Evolutionary conservation across 1,284 basidiomycete genomes (phyloP).

Genomic region (Malassezia arunalokei): DNA sequence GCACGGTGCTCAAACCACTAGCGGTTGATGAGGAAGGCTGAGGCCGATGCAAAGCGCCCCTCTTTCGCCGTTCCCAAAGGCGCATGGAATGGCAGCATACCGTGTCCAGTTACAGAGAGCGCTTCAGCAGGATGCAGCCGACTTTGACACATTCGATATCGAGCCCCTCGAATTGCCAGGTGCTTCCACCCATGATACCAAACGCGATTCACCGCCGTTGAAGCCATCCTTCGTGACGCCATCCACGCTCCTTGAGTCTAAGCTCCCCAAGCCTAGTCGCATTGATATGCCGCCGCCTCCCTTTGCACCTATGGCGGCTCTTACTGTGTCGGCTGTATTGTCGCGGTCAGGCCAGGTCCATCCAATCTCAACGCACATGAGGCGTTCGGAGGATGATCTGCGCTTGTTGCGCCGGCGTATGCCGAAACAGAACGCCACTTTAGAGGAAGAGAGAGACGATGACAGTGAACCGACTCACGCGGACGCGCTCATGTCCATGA

Average conservation of each 20-base stretch:
- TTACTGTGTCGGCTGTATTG: conserved; percentile 7
- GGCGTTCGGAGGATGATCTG: neutral
- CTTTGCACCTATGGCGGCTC: neutral
- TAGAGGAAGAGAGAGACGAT: neutral
- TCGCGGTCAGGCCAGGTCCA: conserved; percentile 9
- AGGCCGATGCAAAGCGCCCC: too few species aligned
- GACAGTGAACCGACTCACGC: neutral
- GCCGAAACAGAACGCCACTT: neutral
- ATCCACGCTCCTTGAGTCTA: too few species aligned
- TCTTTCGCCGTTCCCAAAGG: too few species aligned
- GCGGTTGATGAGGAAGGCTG: too few species aligned
- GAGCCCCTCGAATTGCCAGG: conserved; percentile 2
- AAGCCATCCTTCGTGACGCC: too few species aligned
- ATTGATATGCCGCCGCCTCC: neutral
- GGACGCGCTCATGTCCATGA: neutral
- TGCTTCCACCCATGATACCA: too few species aligned
- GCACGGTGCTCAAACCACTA: too few species aligned
- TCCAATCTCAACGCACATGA: neutral
- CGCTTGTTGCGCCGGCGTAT: neutral
- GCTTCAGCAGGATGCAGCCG: neutral
- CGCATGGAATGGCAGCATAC: too few species aligned
- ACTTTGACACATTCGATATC: neutral
- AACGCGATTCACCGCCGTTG: too few species aligned
- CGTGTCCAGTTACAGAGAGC: neutral
- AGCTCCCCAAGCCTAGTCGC: too few species aligned